phyloP scores from a whole-genome alignment of 225 moss, liverwort and hornwort genomes.

The Sphagnum contortum region DNA sequence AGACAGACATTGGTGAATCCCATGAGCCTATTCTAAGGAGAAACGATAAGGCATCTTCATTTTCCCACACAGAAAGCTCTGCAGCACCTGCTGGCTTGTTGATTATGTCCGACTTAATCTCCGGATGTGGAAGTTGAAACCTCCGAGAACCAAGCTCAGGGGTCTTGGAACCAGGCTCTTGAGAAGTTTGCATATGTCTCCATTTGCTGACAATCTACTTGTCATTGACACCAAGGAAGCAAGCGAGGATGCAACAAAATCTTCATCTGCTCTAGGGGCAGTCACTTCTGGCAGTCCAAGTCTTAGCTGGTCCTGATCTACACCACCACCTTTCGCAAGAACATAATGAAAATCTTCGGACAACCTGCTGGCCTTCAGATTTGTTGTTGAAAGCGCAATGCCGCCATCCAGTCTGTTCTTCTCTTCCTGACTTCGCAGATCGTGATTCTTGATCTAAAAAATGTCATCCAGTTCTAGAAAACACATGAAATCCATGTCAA shows the following conservation, averaged over 20 bases:
- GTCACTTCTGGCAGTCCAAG: constrained; percentile 12
- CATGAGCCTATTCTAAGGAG: constrained; percentile 37
- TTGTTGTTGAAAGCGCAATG: no score
- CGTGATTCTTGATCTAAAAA: no score
- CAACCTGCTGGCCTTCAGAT: no score
- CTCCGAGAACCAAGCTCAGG: neutral
- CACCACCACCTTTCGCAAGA: constrained; percentile 23
- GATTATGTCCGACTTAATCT: no score
- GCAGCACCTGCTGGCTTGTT: neutral
- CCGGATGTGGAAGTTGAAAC: neutral
- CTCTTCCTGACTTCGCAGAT: no score
- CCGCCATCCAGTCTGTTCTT: no score
- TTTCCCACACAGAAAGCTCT: constrained; percentile 15
- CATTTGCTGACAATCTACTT: constrained; percentile 21
- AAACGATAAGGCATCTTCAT: constrained; percentile 39
- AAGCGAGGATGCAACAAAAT: constrained; percentile 34
- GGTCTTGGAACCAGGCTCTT: constrained; percentile 6
- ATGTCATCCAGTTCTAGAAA: no score
- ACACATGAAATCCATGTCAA: no score
- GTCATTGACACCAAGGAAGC: constrained; percentile 30
- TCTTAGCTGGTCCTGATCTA: constrained; percentile 21
- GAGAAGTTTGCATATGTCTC: constrained; percentile 26
- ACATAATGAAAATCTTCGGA: constrained; percentile 32
- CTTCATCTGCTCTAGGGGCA: constrained; percentile 26
- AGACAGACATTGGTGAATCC: constrained; percentile 22